Conservation (phyloP, 306 rosid species). For the Citrullus amarus region DNA sequence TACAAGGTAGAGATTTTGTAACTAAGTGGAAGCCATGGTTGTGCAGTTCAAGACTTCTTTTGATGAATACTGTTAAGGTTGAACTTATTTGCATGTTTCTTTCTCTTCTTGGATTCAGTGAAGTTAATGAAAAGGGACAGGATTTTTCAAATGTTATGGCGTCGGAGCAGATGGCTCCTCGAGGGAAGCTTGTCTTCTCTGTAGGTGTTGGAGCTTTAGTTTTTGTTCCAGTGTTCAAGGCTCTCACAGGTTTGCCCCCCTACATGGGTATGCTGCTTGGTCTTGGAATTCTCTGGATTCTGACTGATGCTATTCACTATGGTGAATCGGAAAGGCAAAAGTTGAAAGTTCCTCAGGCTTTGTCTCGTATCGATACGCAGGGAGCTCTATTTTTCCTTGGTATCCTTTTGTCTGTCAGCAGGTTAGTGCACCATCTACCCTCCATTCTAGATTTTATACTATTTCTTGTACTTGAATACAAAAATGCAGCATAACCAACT, state of each 20-base stretch:
- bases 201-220: conserved; percentile 84
- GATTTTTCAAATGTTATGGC: conserved; percentile 47
- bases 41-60: conserved; percentile 5
- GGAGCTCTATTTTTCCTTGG: conserved; percentile 90
- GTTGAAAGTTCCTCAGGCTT: conserved; percentile 91
- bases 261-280: conserved; percentile 89
- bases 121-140: conserved; percentile 58
- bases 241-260: conserved; percentile 92
- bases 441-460: background rate
- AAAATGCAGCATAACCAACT: background rate
- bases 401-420: conserved; percentile 85
- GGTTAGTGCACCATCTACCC: conserved; percentile 27
- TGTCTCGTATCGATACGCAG: conserved; percentile 89
- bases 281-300: conserved; percentile 91
- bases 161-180: conserved; percentile 92
- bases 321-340: conserved; percentile 90
- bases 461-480: background rate
- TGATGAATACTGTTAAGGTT: background rate
- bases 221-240: conserved; percentile 82
- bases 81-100: background rate
- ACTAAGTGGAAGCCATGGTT: conserved; percentile 9
- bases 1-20: conserved; percentile 47
- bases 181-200: conserved; percentile 75
- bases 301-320: conserved; percentile 92
- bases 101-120: conserved; percentile 40